Evolutionary conservation across 805 yeast genomes (phyloP), one percentile per base, ranked within the genome.

Genomic region (Yarrowia osloensis): DNA sequence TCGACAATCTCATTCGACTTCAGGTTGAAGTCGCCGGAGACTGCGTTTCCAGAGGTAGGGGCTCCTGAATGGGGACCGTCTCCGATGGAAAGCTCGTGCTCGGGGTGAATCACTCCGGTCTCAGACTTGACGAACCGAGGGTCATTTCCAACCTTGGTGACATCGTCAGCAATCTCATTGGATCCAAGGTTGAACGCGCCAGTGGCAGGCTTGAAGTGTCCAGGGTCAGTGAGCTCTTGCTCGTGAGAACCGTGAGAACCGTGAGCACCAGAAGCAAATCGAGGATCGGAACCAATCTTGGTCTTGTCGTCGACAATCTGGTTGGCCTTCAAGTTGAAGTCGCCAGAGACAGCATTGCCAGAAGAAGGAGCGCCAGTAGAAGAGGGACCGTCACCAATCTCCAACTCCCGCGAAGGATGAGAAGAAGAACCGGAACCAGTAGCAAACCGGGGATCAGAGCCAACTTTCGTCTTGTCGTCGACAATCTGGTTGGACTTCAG

Each of bases 171-270:
- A 22, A 52, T 52, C 29, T 52, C 31, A 15, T 22, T 22, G 7
- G 59, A 50, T 13, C 7, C 22, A 15, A 52, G 21, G 59, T 52
- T 52, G 42, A 52, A 52, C 1, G 24, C 61, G 8, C 59, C 59
- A 19, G 35, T 29, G 5, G 54, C 54, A n/a, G 54, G 37, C 24
- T 47, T 13, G 22, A 47, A 47, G 17, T 28, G 22, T 13, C 54
- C 54, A 11, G 54, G 37, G 11, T 47, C 54, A 17, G n/a, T n/a
- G n/a, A n/a, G n/a, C n/a, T n/a, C n/a, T n/a, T n/a, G n/a, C n/a
- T 50, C 40, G 28, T 49, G 37, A n/a, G 46, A 19, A 12, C 44
- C 44, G 12, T 52, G 15, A 11, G 44, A 24, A 6, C 42, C 1
- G 21, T 29, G 29, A 31, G 52, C 4, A 47, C n/a, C 37, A 12